A percentile compares a stretch with the other conserved stretches of the same genome.
Conservation (phyloP, 768 basidiomycete genomes). For the Leccinum longicurvipes region DNA sequence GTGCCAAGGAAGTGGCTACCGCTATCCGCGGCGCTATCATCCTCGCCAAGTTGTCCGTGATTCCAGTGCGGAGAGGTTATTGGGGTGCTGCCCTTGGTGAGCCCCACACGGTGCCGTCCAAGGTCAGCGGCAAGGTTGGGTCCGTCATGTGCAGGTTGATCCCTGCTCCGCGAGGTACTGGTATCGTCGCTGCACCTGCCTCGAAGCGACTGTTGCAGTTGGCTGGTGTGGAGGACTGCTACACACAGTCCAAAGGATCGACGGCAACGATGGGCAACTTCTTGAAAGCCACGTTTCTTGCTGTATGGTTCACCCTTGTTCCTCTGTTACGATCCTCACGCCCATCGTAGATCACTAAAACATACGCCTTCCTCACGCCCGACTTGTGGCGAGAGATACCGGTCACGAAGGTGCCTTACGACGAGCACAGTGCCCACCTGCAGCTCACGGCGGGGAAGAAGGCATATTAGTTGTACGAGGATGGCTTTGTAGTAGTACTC, state of each 20-base stretch:
- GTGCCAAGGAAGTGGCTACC: slow-evolving; percentile 99
- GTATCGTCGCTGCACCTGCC: slow-evolving; percentile 98
- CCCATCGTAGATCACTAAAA: slow-evolving; percentile 80
- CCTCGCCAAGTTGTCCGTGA: slow-evolving; percentile 95
- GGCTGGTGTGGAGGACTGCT: slow-evolving; percentile 96
- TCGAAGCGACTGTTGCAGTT: slow-evolving; percentile 95
- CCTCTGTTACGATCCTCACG: neutral
- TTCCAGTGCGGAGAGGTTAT: slow-evolving; percentile 98
- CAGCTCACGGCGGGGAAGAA: slow-evolving; percentile 81
- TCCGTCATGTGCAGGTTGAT: slow-evolving; percentile 99
- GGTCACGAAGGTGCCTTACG: slow-evolving; percentile 84
- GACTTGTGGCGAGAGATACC: slow-evolving; percentile 97
- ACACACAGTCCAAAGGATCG: slow-evolving; percentile 97
- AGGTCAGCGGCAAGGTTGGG: slow-evolving; percentile 97
- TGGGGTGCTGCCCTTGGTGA: slow-evolving; percentile 99
- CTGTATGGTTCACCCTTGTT: slow-evolving; percentile 48
- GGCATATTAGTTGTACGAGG: slow-evolving; percentile 42
- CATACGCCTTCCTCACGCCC: slow-evolving; percentile 96
- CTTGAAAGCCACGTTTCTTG: slow-evolving; percentile 94
- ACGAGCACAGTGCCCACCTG: slow-evolving; percentile 92
- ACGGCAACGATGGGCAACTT: slow-evolving; percentile 99
- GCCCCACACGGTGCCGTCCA: slow-evolving; percentile 98
- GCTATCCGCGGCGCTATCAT: slow-evolving; percentile 99
- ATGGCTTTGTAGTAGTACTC: neutral
- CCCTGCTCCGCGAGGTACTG: slow-evolving; percentile 97